Evolutionary conservation across 306 rosid species (phyloP).

Genomic region (Vicia sativa): DNA sequence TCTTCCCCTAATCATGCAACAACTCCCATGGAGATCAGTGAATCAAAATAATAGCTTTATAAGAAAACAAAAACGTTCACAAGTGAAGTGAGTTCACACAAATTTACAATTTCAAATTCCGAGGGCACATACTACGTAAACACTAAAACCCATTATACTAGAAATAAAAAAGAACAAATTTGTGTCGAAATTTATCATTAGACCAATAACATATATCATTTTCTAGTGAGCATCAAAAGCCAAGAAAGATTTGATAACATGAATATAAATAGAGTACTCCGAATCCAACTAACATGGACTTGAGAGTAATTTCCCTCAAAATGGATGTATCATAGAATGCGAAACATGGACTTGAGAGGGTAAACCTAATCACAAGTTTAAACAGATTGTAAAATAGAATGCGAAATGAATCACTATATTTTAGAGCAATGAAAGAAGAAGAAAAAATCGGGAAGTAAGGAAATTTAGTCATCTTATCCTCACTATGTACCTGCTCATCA

Average conservation of each 20-base stretch:
- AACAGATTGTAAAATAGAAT: constrained; percentile 37
- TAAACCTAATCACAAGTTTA: constrained; percentile 68
- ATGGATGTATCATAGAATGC: constrained; percentile 94
- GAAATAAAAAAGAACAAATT: constrained; percentile 16
- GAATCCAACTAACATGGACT: constrained; percentile 93
- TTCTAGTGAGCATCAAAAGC: constrained; percentile 4
- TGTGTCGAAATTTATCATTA: constrained; percentile 24
- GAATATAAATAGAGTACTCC: constrained; percentile 50
- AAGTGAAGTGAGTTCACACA: too few relatives aligned
- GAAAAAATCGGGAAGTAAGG: constrained; percentile 27
- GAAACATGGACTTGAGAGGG: constrained; percentile 91
- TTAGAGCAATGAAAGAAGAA: background rate
- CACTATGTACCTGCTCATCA: constrained; percentile 79
- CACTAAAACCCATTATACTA: constrained; percentile 8
- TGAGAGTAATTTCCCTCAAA: constrained; percentile 92
- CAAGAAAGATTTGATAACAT: constrained; percentile 15
- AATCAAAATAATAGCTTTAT: too few relatives aligned
- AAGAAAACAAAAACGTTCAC: too few relatives aligned
- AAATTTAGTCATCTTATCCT: constrained; percentile 18
- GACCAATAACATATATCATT: constrained; percentile 15
- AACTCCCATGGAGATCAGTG: too few relatives aligned
- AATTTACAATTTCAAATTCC: too few relatives aligned
- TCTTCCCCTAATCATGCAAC: too few relatives aligned
- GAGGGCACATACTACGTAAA: constrained; percentile 27
- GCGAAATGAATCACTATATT: constrained; percentile 16